Evolutionary conservation across 192 early-diverging fungal species (phyloP).

Genomic region (Rhizoclosmatium sp.): DNA sequence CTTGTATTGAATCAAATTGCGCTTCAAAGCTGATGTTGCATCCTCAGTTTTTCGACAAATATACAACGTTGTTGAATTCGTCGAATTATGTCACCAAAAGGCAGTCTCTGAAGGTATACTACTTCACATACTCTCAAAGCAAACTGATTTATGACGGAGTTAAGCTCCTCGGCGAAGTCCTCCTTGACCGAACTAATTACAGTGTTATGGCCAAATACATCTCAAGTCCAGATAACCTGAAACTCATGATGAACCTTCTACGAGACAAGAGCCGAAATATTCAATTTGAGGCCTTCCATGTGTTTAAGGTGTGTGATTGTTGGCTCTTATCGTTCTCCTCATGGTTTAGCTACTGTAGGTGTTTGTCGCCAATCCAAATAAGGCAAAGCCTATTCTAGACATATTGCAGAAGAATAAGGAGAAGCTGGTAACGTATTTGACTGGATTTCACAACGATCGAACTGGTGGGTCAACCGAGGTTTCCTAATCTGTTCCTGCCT

Average conservation of each 20-base stretch:
- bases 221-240: constrained; percentile 88
- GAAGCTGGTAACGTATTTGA: constrained; percentile 85
- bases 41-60: constrained; percentile 82
- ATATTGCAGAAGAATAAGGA: constrained; percentile 94
- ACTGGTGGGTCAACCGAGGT: constrained; percentile 65
- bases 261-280: constrained; percentile 97
- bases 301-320: constrained; percentile 85
- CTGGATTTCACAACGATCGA: constrained; percentile 94
- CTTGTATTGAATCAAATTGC: constrained; percentile 49
- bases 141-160: background rate
- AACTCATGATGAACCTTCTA: constrained; percentile 97
- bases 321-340: background rate
- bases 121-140: background rate
- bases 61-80: constrained; percentile 84
- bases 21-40: constrained; percentile 32
- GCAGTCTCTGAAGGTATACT: constrained; percentile 92
- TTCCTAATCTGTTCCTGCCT: background rate
- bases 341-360: constrained; percentile 58
- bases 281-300: constrained; percentile 99
- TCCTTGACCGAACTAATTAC: constrained; percentile 95
- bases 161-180: constrained; percentile 93
- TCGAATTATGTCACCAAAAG: constrained; percentile 98
- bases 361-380: constrained; percentile 98
- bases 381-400: constrained; percentile 89
- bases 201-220: constrained; percentile 96